Evolutionary conservation across 1,284 basidiomycete species (phyloP).

Genomic region (Mycena sp.): DNA sequence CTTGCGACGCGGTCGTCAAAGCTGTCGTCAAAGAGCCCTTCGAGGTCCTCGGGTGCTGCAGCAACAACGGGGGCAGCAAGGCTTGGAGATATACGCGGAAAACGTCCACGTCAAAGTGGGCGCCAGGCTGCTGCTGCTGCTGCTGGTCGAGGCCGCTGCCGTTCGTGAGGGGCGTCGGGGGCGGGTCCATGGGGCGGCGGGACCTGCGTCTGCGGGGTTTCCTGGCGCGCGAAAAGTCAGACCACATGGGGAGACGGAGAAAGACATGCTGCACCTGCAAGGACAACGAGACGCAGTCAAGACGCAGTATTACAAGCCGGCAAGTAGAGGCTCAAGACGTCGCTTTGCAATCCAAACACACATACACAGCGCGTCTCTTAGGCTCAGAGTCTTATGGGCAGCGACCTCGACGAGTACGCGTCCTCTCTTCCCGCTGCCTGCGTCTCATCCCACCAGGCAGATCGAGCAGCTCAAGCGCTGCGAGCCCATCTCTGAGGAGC

Average conservation of each 20-base stretch:
- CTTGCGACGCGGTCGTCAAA: slow-evolving; percentile 78
- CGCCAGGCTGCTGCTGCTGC: slow-evolving; percentile 27
- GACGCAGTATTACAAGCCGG: neutral
- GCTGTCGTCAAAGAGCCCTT: slow-evolving; percentile 75
- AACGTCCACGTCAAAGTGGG: slow-evolving; percentile 66
- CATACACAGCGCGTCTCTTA: slow-evolving; percentile 4
- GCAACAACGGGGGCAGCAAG: slow-evolving; percentile 82
- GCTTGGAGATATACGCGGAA: slow-evolving; percentile 75
- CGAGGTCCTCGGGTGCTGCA: slow-evolving; percentile 68
- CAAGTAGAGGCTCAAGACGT: neutral
- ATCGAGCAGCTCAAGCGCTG: slow-evolving; percentile 91
- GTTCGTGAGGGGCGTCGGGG: slow-evolving; percentile 18
- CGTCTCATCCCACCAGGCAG: slow-evolving; percentile 57
- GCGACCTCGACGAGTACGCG: slow-evolving; percentile 59
- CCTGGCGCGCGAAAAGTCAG: slow-evolving; percentile 28
- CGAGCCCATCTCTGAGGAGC: slow-evolving; percentile 92
- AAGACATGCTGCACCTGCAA: slow-evolving; percentile 27
- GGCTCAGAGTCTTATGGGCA: slow-evolving; percentile 49
- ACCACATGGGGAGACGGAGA: slow-evolving; percentile 9
- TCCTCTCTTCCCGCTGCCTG: neutral
- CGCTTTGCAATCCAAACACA: neutral
- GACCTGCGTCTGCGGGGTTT: slow-evolving; percentile 17
- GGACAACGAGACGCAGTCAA: slow-evolving; percentile 17
- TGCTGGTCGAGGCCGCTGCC: slow-evolving; percentile 22
- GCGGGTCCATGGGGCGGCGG: slow-evolving; percentile 27